Conservation (phyloP, 139 green algal genomes). For the Chlamydomonas applanata region DNA sequence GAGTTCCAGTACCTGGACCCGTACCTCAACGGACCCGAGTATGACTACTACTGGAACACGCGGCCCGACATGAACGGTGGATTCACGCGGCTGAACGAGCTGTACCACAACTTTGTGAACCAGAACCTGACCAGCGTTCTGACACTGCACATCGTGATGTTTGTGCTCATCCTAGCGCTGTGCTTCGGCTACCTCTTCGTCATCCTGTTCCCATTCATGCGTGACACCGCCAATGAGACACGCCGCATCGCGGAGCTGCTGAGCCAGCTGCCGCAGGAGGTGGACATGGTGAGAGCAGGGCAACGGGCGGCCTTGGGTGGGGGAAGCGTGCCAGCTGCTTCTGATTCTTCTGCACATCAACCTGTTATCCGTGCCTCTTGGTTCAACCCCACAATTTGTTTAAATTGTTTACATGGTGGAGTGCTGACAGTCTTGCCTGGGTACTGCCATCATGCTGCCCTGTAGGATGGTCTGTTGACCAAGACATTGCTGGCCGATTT, state of each 20-base stretch:
- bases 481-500: no score
- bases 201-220: slow-evolving; percentile 32
- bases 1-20: slow-evolving; percentile 11
- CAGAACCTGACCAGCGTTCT: slow-evolving; percentile 7
- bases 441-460: no score
- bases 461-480: no score
- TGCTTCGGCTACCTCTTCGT: slow-evolving; percentile 12
- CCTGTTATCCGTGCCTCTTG: no score
- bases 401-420: no score
- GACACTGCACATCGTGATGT: slow-evolving; percentile 23
- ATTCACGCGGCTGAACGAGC: neutral
- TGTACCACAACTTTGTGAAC: no score
- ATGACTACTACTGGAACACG: slow-evolving; percentile 15
- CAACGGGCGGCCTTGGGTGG: no score
- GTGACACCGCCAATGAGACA: slow-evolving; percentile 27
- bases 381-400: no score
- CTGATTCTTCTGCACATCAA: no score
- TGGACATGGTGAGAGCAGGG: slow-evolving; percentile 5
- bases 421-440: no score
- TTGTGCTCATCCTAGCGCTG: slow-evolving; percentile 24
- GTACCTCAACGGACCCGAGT: slow-evolving; percentile 13
- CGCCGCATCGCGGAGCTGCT: slow-evolving; percentile 52
- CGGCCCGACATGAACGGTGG: slow-evolving; percentile 5
- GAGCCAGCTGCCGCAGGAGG: slow-evolving; percentile 37
- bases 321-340: no score